Base-by-base conservation (phyloP, 1,284 basidiomycete species). In the Inonotus obliquus region DNA sequence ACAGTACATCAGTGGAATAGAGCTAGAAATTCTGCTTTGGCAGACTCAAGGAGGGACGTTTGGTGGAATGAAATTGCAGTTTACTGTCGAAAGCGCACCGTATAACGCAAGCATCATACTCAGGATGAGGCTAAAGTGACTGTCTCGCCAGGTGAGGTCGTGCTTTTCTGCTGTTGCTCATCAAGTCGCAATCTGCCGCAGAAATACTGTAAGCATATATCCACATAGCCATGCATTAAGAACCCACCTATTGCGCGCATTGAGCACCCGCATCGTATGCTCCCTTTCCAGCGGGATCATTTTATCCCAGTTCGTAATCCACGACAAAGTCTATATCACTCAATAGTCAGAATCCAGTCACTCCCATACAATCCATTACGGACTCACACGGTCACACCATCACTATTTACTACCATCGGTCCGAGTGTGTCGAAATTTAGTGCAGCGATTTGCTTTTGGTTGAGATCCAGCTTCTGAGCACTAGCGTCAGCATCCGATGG, bases 391-490 rank as follows among this genome's bases (percentile, higher is more conserved):
- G 66, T 41, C 44, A 67, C 67, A 35, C 67, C 65, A 56, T 68
- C 66, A n/a, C 63, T 64, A 54, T 68, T 68, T 2, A 68, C 67
- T n/a, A 68, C 61, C 54, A 68, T 62, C 14, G 67, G 67, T 13
- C 67, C 67, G 13, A 68, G 53, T 27, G 51, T 38, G 45, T 68
- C 66, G 13, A 68, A 62, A 35, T 60, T 66, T 17, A 66, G 55
- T 17, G 64, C 27, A 10, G 51, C n/a, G 14, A 60, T 25, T n/a
- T 44, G 37, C 17, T 60, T 41, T 44, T 51, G n/a, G 39, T 41
- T 54, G 37, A 60, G 35, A 25, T 54, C 51, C 3, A 60, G 13
- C 19, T 54, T 54, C 35, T 41, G 48, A 1, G 35, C 32, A 17
- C 37, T 48, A n/a, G n/a, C n/a, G 21, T 32, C 23, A n/a, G 13